Conservation (phyloP, 2,329 filamentous ascomycete species). For the Cylindrodendrum hubeiense region DNA sequence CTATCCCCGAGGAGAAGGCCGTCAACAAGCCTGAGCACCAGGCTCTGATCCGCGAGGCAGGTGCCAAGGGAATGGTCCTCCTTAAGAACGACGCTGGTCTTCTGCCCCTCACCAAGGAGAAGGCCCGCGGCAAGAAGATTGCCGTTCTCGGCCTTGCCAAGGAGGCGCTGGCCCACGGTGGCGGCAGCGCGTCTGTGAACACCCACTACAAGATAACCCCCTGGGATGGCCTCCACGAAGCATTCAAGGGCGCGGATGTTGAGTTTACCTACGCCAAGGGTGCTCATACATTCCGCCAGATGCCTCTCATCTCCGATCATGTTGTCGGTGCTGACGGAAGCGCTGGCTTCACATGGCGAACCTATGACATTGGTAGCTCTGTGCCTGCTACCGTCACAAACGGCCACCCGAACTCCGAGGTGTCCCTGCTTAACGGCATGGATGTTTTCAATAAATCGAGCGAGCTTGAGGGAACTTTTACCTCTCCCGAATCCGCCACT, state of each 20-base stretch:
- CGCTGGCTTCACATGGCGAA: conserved; percentile 41
- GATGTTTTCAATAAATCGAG: conserved; percentile 26
- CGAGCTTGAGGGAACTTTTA: conserved; percentile 43
- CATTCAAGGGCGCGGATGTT: conserved; percentile 28
- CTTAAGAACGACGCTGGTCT: conserved; percentile 71
- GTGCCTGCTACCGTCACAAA: conserved; percentile 33
- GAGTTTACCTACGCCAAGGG: conserved; percentile 39
- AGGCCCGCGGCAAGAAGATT: conserved; percentile 39
- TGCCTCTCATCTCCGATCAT: conserved; percentile 28
- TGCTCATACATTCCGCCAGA: conserved; percentile 31
- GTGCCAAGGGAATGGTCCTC: conserved; percentile 67
- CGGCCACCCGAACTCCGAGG: conserved; percentile 34
- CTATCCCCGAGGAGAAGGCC: conserved; percentile 30
- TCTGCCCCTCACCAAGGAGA: conserved; percentile 62
- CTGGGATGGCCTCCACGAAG: conserved; percentile 42
- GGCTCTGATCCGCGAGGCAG: conserved; percentile 32
- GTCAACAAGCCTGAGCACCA: conserved; percentile 42
- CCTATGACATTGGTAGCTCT: conserved; percentile 34
- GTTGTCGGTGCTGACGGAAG: conserved; percentile 41
- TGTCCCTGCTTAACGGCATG: conserved; percentile 25
- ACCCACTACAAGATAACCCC: conserved; percentile 47
- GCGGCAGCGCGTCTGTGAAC: conserved; percentile 48
- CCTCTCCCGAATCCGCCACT: conserved; percentile 35
- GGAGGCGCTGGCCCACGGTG: conserved; percentile 45
- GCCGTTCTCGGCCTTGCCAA: conserved; percentile 47